Evolutionary conservation across 1,284 basidiomycete species (phyloP), one percentile per base, ranked within the genome.

Genomic region (Ceratobasidium sp.): DNA sequence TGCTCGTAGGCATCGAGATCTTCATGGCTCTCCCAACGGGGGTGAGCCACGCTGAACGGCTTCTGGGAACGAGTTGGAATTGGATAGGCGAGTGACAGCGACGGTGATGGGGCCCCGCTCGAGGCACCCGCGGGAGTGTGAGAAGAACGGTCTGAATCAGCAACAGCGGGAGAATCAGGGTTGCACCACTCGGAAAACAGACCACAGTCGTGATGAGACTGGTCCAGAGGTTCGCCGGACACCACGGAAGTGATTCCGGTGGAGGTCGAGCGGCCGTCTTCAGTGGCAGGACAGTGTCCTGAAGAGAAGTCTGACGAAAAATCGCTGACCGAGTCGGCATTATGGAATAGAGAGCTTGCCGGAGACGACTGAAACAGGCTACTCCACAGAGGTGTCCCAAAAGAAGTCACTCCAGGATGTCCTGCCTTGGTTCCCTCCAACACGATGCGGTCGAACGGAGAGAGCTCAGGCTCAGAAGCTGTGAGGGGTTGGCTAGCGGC

Each of bases 1-100:
- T 47, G 35, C 35, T 43, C 35, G 20, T 65, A 65, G n/a, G 49
- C 62, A 35, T 54, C 62, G 34, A 65, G 47, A 25, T 65, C 62
- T 13, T 65, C 62, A 17, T 31, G 38, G 6, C 17, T 50, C 22
- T 22, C 34, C 62, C 62, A 65, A 13, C 35, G 20, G 1, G 47
- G 31, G 62, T 35, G 43, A 29, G 54, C 40, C 25, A 58, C 35
- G 15, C 35, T 40, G 6, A 34, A 42, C 22, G 3, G 47, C n/a
- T 50, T 34, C 17, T 15, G 25, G n/a, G 58, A 47, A 22, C 50
- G 50, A 13, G 22, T 45, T 17, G 58, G 58, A 47, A 34, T 34
- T 6, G 58, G 58, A 13, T 45, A 45, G 12, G 6, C 34, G 20
- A 64, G 29, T 25, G 45, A 10, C n/a, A 34, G 29, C 29, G 58